A percentile compares a stretch with the other conserved stretches of the same genome.
Conservation (phyloP, 495 filamentous ascomycete species). For the Tetracladium setigerum region DNA sequence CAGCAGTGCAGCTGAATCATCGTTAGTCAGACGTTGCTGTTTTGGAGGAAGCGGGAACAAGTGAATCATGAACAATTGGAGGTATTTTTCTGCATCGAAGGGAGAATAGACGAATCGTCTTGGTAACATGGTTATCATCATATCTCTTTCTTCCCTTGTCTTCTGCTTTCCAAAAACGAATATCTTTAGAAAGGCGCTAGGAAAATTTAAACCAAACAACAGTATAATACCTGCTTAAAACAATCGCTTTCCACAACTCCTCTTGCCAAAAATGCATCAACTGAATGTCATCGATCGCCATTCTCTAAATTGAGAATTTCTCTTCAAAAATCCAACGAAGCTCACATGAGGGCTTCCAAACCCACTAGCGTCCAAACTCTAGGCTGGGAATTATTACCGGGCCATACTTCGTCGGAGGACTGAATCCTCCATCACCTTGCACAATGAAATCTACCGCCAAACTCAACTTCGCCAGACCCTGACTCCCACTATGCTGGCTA, state of each 20-base stretch:
- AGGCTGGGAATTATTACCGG: constrained; percentile 92
- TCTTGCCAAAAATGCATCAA: constrained; percentile 2
- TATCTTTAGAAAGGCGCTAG: too few species aligned
- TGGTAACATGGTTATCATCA: too few species aligned
- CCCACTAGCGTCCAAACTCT: constrained; percentile 62
- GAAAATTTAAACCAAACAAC: too few species aligned
- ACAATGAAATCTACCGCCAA: constrained; percentile 96
- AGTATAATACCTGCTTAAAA: background rate
- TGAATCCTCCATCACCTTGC: constrained; percentile 77
- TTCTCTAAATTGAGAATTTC: background rate
- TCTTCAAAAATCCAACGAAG: background rate
- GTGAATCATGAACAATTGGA: too few species aligned
- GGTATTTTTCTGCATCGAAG: too few species aligned
- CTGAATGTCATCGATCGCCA: background rate
- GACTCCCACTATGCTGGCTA: constrained; percentile 30
- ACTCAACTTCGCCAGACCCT: constrained; percentile 62
- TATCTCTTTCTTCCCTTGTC: too few species aligned
- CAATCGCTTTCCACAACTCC: constrained; percentile 18
- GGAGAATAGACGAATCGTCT: too few species aligned
- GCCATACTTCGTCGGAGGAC: constrained; percentile 85
- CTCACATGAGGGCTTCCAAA: background rate
- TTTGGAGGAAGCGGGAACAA: too few species aligned
- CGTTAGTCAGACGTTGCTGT: too few species aligned
- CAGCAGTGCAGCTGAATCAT: too few species aligned
- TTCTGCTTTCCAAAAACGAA: too few species aligned